A percentile compares a stretch with the other conserved stretches of the same genome.
Conservation (phyloP, 345 rosid species). For the Diplotaxis tenuifolia region DNA sequence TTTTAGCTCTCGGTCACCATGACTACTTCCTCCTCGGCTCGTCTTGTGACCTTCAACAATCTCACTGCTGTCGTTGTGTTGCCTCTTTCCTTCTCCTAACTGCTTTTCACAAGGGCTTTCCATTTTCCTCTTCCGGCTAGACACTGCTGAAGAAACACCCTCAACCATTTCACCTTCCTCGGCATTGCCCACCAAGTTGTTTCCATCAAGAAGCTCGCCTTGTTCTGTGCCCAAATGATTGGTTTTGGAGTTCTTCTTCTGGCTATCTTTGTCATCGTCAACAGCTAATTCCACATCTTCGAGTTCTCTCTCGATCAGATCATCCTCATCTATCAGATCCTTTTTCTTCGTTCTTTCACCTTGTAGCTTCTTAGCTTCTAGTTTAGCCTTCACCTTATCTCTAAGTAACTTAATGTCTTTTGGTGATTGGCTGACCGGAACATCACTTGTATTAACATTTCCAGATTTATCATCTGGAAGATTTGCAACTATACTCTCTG, state of each 20-base stretch:
- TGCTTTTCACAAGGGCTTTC: slow-evolving; percentile 62
- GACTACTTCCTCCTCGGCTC: slow-evolving; percentile 27
- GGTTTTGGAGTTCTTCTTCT: slow-evolving; percentile 35
- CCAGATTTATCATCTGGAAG: slow-evolving; percentile 52
- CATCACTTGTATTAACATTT: slow-evolving; percentile 49
- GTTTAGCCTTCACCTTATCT: slow-evolving; percentile 72
- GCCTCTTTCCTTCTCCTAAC: slow-evolving; percentile 60
- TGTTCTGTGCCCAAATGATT: slow-evolving; percentile 29
- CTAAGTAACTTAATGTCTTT: slow-evolving; percentile 71
- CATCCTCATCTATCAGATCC: slow-evolving; percentile 81
- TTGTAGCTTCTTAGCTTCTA: slow-evolving; percentile 73
- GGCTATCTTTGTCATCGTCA: slow-evolving; percentile 59
- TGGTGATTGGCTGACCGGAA: slow-evolving; percentile 69
- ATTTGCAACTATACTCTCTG: slow-evolving; percentile 51
- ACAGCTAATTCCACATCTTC: slow-evolving; percentile 75
- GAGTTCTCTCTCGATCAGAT: slow-evolving; percentile 76
- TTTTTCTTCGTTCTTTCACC: slow-evolving; percentile 57
- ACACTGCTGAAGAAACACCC: slow-evolving; percentile 44
- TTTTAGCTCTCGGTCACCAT: slow-evolving; percentile 27
- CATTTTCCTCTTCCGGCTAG: slow-evolving; percentile 60
- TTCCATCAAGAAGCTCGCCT: slow-evolving; percentile 52
- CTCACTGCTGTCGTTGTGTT: slow-evolving; percentile 19
- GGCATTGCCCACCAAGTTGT: slow-evolving; percentile 32
- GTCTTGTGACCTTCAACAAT: slow-evolving; percentile 24
- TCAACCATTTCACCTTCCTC: slow-evolving; percentile 73